Evolutionary conservation across 2,329 filamentous ascomycete genomes (phyloP), one percentile per base, ranked within the genome.

Genomic region (Rhinocladiella similis): DNA sequence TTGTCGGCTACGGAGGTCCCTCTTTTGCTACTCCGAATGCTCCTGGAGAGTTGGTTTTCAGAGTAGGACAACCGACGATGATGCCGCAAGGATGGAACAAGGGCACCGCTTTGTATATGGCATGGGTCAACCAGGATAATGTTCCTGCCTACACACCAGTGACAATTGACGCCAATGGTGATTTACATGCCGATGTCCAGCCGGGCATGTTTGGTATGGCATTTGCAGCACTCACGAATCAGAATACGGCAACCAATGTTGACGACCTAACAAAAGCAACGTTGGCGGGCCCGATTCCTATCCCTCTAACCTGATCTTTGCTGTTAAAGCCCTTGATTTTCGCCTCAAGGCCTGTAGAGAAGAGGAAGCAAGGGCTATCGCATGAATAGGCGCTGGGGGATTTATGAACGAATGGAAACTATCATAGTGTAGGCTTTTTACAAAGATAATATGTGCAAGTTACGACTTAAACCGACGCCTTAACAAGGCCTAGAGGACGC

Each of bases 101-200:
- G 19, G 42, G 48, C 13, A 39, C 59, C 29, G 5, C 29, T 12
- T 55, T 66, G 13, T 60, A 61, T 46, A 58, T 67, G 38, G 59
- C 59, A 20, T 67, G 59, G 65, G 58, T 63, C 48, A 67, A 65
- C 55, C 61, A 66, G 54, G 45, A 64, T 22, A 63, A 64, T 43
- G 19, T 55, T 27, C 61, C 59, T 3, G 60, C 61, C 22, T 67
- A 66, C 56, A 67, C 64, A 33, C 54, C 53, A 13, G 46, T 65
- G 20, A 62, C 59, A 7, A 54, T 47, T 9, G 47, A 47, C 14
- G 53, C 41, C 7, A 56, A 60, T 25, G 60, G 62, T 10, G 61
- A 58, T 47, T 39, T 58, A 35, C 55, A 50, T 19, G 55, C 62
- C 18, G 53, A 60, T 46, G 51, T 66, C 42, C 62, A 56, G 27